Evolutionary conservation across 2,329 filamentous ascomycete genomes (phyloP).

Genomic region (Alternaria sp.): DNA sequence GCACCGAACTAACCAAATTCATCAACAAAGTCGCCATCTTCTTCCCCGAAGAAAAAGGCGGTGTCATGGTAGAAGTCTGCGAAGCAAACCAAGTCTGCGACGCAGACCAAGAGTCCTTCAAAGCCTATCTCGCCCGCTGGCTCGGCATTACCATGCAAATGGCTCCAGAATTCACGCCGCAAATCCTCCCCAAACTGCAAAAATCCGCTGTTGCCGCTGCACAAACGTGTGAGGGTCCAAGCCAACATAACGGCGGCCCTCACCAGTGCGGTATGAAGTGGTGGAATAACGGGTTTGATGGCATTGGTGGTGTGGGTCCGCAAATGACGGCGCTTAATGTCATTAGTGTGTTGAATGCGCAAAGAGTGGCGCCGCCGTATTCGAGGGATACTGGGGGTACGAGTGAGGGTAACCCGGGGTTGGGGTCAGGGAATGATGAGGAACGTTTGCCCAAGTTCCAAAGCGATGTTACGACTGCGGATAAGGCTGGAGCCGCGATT

Average conservation of each 20-base stretch:
- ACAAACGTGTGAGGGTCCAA: constrained; percentile 60
- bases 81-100: constrained; percentile 54
- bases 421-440: constrained; percentile 45
- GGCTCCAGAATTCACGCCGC: constrained; percentile 63
- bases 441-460: constrained; percentile 31
- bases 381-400: constrained; percentile 62
- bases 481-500: constrained; percentile 56
- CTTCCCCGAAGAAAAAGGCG: constrained; percentile 47
- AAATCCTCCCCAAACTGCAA: constrained; percentile 62
- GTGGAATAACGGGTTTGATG: constrained; percentile 55
- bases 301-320: constrained; percentile 62
- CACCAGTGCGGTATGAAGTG: constrained; percentile 56
- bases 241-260: constrained; percentile 45
- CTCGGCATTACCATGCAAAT: constrained; percentile 65
- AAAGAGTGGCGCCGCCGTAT: constrained; percentile 53
- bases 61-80: constrained; percentile 56
- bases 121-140: constrained; percentile 59
- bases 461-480: constrained; percentile 46
- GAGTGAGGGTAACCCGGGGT: constrained; percentile 55
- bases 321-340: constrained; percentile 66
- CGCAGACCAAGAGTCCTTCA: constrained; percentile 56
- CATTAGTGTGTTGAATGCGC: constrained; percentile 57
- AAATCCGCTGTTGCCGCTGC: constrained; percentile 65
- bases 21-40: constrained; percentile 49
- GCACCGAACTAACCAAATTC: constrained; percentile 40